Base-by-base conservation (phyloP, 129 eudicot species). In the Pulicaria dysenterica region DNA sequence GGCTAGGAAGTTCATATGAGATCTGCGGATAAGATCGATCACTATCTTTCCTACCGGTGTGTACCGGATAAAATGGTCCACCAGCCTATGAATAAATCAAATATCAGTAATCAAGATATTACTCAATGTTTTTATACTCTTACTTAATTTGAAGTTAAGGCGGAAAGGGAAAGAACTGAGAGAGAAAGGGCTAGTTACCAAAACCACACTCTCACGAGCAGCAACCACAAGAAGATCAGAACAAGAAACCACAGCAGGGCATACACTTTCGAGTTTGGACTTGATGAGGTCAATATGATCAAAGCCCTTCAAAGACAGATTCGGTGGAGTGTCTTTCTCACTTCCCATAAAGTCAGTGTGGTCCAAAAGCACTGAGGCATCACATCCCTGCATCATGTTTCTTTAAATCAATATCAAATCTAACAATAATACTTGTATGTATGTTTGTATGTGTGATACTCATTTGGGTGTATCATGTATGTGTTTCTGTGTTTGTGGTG, bases 301-400 rank as follows among this genome's bases (percentile, higher is more conserved):
- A 66, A 77, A 91, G 14, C 85, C 95, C 71, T 47, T 91, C 47
- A 91, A 43, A 40, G 90, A 77, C 69, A 69, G 65, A 78, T 91
- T 91, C 0, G 91, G 91, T 34, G 67, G 79, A 68, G 89, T 69
- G 53, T 86, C 84, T 82, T 84, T 86, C 89, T 89, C 96, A 24
- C 95, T 85, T 24, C 72, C 82, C 36, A 69, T 79, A 34, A 81
- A 84, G 16, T 71, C 86, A 64, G 77, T 80, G 8, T 58, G 58
- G 80, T 91, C 97, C 94, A 91, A 72, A 58, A 91, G 81, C 43
- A 91, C 83, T 1, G 97, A 91, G 5, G 91, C 97, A 79, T 91
- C 97, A 73, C 97, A 91, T 13, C 97, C 97, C 97, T 91, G 58
- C 53, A 55, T 36, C 62, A 45, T 36, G 53, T 36, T 47, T 43